Evolutionary conservation across 23 red algal species (phyloP), one percentile per base, ranked within the genome.

Genomic region (Porphyridium purpureum): DNA sequence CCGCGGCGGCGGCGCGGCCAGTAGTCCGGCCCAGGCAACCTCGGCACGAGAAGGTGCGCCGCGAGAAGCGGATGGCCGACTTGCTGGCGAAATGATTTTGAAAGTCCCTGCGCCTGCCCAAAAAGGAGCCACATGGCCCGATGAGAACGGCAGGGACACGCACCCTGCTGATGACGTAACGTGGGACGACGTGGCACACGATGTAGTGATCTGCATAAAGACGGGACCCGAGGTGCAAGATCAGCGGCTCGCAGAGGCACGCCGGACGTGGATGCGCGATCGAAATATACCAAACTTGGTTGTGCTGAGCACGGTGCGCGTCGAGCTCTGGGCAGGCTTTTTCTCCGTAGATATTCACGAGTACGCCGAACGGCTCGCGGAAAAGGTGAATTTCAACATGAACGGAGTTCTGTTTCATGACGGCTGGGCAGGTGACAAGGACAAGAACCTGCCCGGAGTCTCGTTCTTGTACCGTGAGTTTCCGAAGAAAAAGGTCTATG

Each of bases 401-500:
- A 17, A 44, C 11, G 38, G 38, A 44, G 38, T 11, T 11, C 38
- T 44, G 38, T 44, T 44, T 44, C 11, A 62, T 26, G 49, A 44
- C 3, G 62, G 62, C 26, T 80, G 65, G 74, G 33, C 26, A 50
- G 67, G 68, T 6, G 83, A 92, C 53, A 79, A 81, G 69, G 83
- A 92, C 30, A 92, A 92, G 61, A 92, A 92, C 36, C 46, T 92
- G 49, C 83, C 83, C 14, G 66, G 64, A 1, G 70, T 92, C 28
- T 59, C 74, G 54, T 41, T 79, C 24, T 33, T 92, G 64, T 53
- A 53, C 27, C 50, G 48, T 21, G 27, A 52, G 33, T 92, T 80
- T 54, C 71, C 70, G 47, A 40, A 55, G 5, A 78, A 72, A 24
- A 64, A 71, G 32, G 74, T 61, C 52, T 92, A 80, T 52, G 24